These are phyloP conservation scores for Zygnema circumcarinatum DNA, from an alignment of 139 green algal species.

Conservation along the genomic window DNA sequence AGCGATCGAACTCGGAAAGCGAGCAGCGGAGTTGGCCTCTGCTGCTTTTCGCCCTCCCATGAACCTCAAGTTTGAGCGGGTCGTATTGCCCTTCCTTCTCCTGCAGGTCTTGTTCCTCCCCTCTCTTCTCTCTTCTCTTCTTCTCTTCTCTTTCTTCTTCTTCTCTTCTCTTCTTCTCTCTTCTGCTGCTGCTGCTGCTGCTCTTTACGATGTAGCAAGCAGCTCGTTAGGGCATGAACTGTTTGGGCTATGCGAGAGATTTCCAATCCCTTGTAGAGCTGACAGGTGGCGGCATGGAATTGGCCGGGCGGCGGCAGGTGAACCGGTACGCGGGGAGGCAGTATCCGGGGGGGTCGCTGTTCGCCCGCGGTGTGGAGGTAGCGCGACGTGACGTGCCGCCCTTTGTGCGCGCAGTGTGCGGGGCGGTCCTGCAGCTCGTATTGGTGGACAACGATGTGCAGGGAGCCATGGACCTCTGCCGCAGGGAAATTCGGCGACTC, in stretches of 20 bases:
- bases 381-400: conserved; percentile 36
- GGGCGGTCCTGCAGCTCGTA: conserved; percentile 19
- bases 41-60: conserved; percentile 26
- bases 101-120: conserved; percentile 10
- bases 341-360: conserved; percentile 4
- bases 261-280: neutral
- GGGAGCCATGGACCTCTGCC: neutral
- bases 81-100: conserved; percentile 46
- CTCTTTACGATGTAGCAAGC: neutral
- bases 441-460: conserved; percentile 38
- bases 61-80: conserved; percentile 48
- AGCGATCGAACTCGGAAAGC: conserved; percentile 14
- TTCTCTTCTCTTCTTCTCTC: neutral
- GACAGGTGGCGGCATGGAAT: neutral
- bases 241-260: conserved; percentile 32
- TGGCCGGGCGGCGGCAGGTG: conserved; percentile 26
- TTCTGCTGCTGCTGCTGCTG: neutral
- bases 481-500: neutral
- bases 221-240: conserved; percentile 6
- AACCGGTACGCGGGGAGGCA: conserved; percentile 46
- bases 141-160: neutral
- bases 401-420: conserved; percentile 34
- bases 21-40: neutral
- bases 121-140: neutral
- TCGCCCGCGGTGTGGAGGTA: conserved; percentile 38